A percentile compares a stretch with the other conserved stretches of the same genome.
Conservation (phyloP, 768 basidiomycete genomes). For the Kockovaella imperatae region DNA sequence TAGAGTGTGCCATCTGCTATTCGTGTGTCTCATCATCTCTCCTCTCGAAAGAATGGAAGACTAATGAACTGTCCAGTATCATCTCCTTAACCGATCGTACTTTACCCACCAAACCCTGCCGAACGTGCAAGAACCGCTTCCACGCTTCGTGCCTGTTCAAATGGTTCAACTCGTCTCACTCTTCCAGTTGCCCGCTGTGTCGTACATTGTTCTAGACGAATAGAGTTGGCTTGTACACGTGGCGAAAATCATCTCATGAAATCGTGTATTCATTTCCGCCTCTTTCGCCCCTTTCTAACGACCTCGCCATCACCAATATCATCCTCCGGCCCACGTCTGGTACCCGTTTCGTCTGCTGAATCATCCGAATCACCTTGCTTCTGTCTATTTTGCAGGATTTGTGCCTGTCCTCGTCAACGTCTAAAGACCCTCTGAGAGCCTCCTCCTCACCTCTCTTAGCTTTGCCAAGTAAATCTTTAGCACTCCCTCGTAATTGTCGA, state of each 20-base stretch:
- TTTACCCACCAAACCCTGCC: slow-evolving; percentile 82
- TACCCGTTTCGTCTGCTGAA: not conserved
- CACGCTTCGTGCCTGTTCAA: slow-evolving; percentile 88
- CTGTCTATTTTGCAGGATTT: slow-evolving; percentile 5
- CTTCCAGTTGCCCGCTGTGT: slow-evolving; percentile 84
- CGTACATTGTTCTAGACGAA: slow-evolving; percentile 51
- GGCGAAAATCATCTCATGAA: not conserved
- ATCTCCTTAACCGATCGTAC: slow-evolving; percentile 82
- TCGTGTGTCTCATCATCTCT: slow-evolving; percentile 21
- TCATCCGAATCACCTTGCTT: slow-evolving; percentile 3
- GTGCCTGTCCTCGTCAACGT: not conserved
- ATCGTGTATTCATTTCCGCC: slow-evolving; percentile 1
- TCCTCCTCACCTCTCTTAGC: slow-evolving; percentile 59
- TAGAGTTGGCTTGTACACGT: not conserved
- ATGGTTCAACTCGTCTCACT: slow-evolving; percentile 53
- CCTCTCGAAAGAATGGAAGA: not conserved
- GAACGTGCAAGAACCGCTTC: slow-evolving; percentile 89
- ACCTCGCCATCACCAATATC: not conserved
- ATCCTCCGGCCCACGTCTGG: not conserved
- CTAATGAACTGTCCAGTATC: slow-evolving; percentile 53
- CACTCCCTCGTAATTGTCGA: slow-evolving; percentile 88
- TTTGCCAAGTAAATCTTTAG: slow-evolving; percentile 88
- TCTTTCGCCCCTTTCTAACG: slow-evolving; percentile 1
- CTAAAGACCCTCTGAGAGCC: not conserved
- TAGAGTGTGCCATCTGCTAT: slow-evolving; percentile 79